These are phyloP conservation scores for Kluyveromyces nonfermentans DNA, from an alignment of 805 yeast species.

Conservation along the genomic window DNA sequence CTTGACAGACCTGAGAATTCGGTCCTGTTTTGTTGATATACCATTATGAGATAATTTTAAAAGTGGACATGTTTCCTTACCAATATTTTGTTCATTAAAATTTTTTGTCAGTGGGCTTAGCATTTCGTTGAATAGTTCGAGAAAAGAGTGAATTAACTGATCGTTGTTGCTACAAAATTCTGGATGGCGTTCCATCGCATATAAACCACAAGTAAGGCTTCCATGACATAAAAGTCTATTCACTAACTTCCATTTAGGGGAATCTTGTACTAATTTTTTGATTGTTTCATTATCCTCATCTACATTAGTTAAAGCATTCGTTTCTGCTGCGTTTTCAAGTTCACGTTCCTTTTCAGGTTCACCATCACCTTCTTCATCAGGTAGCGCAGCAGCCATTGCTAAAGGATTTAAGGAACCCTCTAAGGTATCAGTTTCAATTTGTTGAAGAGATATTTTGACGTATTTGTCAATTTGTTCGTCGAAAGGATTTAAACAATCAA, in stretches of 20 bases:
- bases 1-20: background rate
- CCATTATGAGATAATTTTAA: slow-evolving; percentile 2
- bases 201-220: slow-evolving; percentile 50
- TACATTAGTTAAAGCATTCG: slow-evolving; percentile 15
- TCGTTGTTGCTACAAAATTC: slow-evolving; percentile 46
- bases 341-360: slow-evolving; percentile 3
- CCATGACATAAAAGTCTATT: slow-evolving; percentile 50
- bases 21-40: slow-evolving; percentile 1
- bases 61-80: background rate
- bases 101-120: slow-evolving; percentile 39
- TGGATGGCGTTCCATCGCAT: slow-evolving; percentile 52
- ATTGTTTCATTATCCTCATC: slow-evolving; percentile 4
- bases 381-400: slow-evolving; percentile 80
- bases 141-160: slow-evolving; percentile 38
- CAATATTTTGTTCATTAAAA: background rate
- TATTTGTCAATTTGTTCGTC: slow-evolving; percentile 38
- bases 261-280: slow-evolving; percentile 6
- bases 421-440: slow-evolving; percentile 46
- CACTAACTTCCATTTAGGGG: slow-evolving; percentile 39
- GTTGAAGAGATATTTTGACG: slow-evolving; percentile 36
- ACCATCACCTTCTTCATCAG: slow-evolving; percentile 52
- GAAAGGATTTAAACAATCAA: slow-evolving; percentile 45
- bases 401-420: slow-evolving; percentile 66
- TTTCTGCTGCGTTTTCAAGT: slow-evolving; percentile 1
- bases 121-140: slow-evolving; percentile 39